Conservation (phyloP, 2,329 filamentous ascomycete species). For the Camillea tinctor region DNA sequence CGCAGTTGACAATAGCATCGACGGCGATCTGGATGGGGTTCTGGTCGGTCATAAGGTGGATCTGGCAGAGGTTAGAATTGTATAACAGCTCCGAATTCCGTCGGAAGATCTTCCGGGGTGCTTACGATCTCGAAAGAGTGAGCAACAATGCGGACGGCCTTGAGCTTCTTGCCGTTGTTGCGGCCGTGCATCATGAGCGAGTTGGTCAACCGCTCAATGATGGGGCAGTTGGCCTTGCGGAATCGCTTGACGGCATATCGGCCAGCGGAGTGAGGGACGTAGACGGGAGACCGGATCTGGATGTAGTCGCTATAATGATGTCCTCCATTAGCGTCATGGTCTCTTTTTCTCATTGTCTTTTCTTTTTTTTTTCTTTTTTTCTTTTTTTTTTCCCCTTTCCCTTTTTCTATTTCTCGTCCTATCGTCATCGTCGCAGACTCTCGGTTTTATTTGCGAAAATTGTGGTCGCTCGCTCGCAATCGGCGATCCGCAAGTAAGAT, state of each 20-base stretch:
- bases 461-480: background rate
- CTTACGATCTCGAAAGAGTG: conserved; percentile 99
- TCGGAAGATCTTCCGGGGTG: conserved; percentile 33
- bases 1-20: conserved; percentile 99
- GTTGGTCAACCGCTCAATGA: conserved; percentile 99
- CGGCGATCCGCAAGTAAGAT: background rate
- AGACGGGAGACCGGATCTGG: conserved; percentile 98
- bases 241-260: conserved; percentile 99
- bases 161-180: conserved; percentile 99
- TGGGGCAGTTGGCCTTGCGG: conserved; percentile 99
- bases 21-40: conserved; percentile 99
- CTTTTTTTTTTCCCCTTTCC: conserved; percentile 5
- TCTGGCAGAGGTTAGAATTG: conserved; percentile 55
- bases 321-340: conserved; percentile 34
- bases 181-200: conserved; percentile 99
- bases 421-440: conserved; percentile 3
- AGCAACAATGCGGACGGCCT: conserved; percentile 98
- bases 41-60: conserved; percentile 99
- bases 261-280: conserved; percentile 97
- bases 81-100: conserved; percentile 7
- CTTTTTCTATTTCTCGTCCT: conserved; percentile 7
- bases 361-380: no score
- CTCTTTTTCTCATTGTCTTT: background rate
- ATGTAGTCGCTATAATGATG: conserved; percentile 87
- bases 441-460: background rate